Base-by-base conservation (phyloP, 1,139 yeast genomes). In the Debaryomyces robertsiae region DNA sequence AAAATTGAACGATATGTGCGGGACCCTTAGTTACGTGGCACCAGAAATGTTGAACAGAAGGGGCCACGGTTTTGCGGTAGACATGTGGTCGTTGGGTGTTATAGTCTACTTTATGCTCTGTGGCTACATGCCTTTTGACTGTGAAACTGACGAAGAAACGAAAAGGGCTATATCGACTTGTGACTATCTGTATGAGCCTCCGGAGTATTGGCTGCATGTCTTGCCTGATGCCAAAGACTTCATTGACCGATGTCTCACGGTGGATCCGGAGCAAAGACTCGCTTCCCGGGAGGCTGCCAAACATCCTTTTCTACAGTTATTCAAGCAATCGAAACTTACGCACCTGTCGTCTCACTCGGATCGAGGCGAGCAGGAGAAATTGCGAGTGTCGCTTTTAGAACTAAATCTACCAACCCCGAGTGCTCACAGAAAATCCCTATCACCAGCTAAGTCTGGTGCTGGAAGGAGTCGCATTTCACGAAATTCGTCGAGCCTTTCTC, bases 71-170 rank as follows among this genome's bases (percentile, higher is more conserved):
- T 72, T 67, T 48, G 73, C 76, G 1, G 84, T 83, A 0, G 94
- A 85, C 56, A 70, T 84, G 27, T 85, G 94, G 94, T 85, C 93
- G 0, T 66, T 84, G 18, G 93, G 93, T 1, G 91, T 84, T 5
- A 67, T 83, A 30, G 75, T 84, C 1, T 85, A 84, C 57, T 84
- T 84, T 52, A 73, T 84, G 76, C 70, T 83, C 9, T 76, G 85
- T 49, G 93, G 93, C 1, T 84, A 84, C 54, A 80, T 85, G 61
- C 94, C 94, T 0, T 85, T 85, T 60, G 93, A 85, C 52, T 78
- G 91, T 47, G 93, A 84, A 43, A 76, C 81, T 5, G 84, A 82
- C 36, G 77, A 76, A 0, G 91, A 84, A 53, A 87, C 89, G 15
- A 72, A 75, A 54, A 74, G 78, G 39, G 87, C 89, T 16, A 84